Percentiles rank a stretch among this genome's conserved stretches.
These are phyloP conservation scores for Trichocladium uniseriatum DNA, from an alignment of 495 filamentous ascomycete species.

Conservation along the genomic window DNA sequence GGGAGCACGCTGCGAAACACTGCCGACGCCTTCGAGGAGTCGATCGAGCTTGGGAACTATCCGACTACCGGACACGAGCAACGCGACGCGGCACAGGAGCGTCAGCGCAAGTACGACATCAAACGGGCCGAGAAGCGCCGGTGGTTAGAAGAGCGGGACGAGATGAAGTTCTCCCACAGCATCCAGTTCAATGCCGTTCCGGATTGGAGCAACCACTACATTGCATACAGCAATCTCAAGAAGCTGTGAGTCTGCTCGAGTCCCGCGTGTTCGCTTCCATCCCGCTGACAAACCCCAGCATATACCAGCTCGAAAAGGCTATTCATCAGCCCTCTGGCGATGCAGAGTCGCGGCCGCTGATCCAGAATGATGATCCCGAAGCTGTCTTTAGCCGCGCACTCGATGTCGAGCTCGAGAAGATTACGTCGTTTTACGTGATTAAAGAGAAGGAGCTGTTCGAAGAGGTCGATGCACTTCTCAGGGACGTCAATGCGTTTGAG, in stretches of 20 bases:
- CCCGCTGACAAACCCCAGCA: slow-evolving; percentile 43
- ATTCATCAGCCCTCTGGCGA: slow-evolving; percentile 52
- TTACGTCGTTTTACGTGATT: slow-evolving; percentile 75
- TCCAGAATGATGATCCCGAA: slow-evolving; percentile 65
- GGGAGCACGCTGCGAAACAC: slow-evolving; percentile 25
- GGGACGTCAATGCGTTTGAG: slow-evolving; percentile 65
- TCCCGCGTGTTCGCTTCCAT: not conserved
- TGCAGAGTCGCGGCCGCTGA: slow-evolving; percentile 74
- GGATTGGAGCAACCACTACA: slow-evolving; percentile 96
- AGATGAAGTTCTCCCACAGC: slow-evolving; percentile 99
- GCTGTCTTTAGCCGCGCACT: slow-evolving; percentile 67
- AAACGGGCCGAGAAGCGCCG: slow-evolving; percentile 42
- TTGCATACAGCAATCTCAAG: slow-evolving; percentile 96
- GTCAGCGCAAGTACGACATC: slow-evolving; percentile 18
- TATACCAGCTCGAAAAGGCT: slow-evolving; percentile 85
- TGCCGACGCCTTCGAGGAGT: slow-evolving; percentile 5
- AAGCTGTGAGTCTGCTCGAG: slow-evolving; percentile 63
- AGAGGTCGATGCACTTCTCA: slow-evolving; percentile 66
- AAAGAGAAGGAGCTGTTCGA: slow-evolving; percentile 81
- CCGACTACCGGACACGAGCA: slow-evolving; percentile 6
- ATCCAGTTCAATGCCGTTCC: slow-evolving; percentile 99
- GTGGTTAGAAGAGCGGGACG: slow-evolving; percentile 56
- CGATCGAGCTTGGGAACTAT: slow-evolving; percentile 34
- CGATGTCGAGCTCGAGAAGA: slow-evolving; percentile 86
- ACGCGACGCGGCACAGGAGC: slow-evolving; percentile 4